Base-by-base conservation (phyloP, 345 rosid genomes). In the Salix viminalis region DNA sequence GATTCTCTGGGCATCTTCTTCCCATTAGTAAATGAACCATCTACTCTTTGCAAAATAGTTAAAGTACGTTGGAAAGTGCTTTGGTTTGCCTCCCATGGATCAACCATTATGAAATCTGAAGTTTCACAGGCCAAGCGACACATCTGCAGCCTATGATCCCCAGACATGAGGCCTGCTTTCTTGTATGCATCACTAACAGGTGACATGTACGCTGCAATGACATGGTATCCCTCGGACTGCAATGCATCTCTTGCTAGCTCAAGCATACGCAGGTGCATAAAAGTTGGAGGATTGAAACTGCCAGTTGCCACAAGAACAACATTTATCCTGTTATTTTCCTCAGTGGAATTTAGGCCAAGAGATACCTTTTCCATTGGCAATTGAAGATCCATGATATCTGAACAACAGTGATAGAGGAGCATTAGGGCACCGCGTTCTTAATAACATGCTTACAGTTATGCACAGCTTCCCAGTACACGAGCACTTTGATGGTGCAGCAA, bases 281-380 rank as follows among this genome's bases (percentile, higher is more conserved):
- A 87, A 71, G 98, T 96, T 2, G 99, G 99, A 83, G 99, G 99
- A 82, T 92, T 96, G 91, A 96, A 96, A 83, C 96, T 91, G 67
- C 99, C 97, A 30, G 92, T 88, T 18, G 93, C 91, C 54, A 93
- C 93, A 65, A 96, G 89, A 80, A 90, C 91, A 16, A 89, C 96
- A 84, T 26, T 75, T 41, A 76, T 76, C 75, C 82, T 84, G 75
- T 79, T 36, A 34, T 41, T 80, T 37, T 24, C 86, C 85, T 82
- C 78, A 65, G 84, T 26, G 32, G 4, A 36, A 76, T 70, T 32
- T 36, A 84, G 80, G 77, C 16, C 79, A 46, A 69, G n/a, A 54
- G 88, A 89, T 67, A 89, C 52, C 68, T 95, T 91, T 52, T 89
- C 87, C 67, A 75, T 71, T 54, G 99, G 96, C 84, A 95, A 80